Base-by-base conservation (phyloP, 441 rosid species). In the Brassica hybrid region DNA sequence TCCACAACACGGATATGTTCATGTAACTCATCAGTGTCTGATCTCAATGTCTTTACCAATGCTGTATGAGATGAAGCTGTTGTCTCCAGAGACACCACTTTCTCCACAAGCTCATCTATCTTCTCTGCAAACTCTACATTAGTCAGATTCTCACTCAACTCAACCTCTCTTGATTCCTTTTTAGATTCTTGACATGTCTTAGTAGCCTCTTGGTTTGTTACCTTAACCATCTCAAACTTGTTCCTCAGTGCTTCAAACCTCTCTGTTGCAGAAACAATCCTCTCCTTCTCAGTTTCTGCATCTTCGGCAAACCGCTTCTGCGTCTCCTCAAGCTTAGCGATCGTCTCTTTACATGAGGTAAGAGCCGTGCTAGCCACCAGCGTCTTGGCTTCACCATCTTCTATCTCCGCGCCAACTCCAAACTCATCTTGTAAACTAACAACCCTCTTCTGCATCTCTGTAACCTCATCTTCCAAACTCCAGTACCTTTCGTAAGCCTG, bases 301-400 rank as follows among this genome's bases (percentile, higher is more conserved):
- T 90, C 92, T 78, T 84, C 85, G 6, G 76, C 80, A 6, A 90
- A 85, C 23, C 69, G 80, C 70, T 82, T 91, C 25, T 86, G 93
- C 52, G 81, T 80, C 71, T 88, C 88, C 79, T 87, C 86, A 84
- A 94, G 77, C 86, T 80, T 83, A 76, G 77, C 75, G 77, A 94
- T 76, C 1, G 86, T 84, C 21, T 91, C 89, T 76, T 84, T 85
- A 80, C 97, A 90, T 5, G 97, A 91, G 66, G 80, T 87, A 25
- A 94, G 81, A 81, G 92, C 97, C 4, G 88, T 84, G 25, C 86
- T 69, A 0, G 91, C 94, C 92, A 93, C 91, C 67, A 93, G 71
- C 8, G 82, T 83, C 66, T 93, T 80, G 67, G 96, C 97, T 73
- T 91, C 96, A 4, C 85, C 76, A 58, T 88, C 98, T 73, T 94